Evolutionary conservation across 2,329 filamentous ascomycete species (phyloP).

Genomic region (Penicillium sp.): DNA sequence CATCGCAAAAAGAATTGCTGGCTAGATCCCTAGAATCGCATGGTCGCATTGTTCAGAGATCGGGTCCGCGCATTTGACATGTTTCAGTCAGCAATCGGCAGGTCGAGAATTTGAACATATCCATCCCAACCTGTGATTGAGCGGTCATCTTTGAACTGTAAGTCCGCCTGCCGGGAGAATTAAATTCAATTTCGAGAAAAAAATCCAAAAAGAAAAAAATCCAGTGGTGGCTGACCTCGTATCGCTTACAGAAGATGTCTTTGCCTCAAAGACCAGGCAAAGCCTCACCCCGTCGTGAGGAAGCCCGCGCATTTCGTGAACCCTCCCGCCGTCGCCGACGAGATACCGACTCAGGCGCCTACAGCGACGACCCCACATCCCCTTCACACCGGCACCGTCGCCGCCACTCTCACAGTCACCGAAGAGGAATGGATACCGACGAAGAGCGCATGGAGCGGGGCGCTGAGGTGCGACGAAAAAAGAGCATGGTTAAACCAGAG

Average conservation of each 20-base stretch:
- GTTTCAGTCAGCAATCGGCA: conserved; percentile 8
- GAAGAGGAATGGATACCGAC: conserved; percentile 46
- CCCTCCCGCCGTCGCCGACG: conserved; percentile 68
- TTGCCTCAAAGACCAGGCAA: conserved; percentile 65
- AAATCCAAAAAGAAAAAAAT: too few species aligned
- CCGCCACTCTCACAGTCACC: conserved; percentile 49
- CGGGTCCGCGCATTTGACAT: conserved; percentile 9
- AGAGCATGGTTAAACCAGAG: conserved; percentile 87
- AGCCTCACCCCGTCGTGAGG: conserved; percentile 61
- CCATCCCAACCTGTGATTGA: conserved; percentile 8
- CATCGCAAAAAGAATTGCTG: not conserved
- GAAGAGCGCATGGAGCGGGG: conserved; percentile 56
- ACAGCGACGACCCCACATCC: conserved; percentile 40
- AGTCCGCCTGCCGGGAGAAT: not conserved
- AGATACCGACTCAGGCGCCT: conserved; percentile 69
- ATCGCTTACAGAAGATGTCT: conserved; percentile 44
- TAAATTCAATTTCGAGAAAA: not conserved
- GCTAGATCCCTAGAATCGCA: not conserved
- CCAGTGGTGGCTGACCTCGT: not conserved
- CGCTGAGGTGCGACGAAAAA: conserved; percentile 67
- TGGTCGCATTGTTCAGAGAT: conserved; percentile 1
- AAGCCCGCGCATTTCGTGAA: conserved; percentile 64
- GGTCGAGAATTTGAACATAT: conserved; percentile 3
- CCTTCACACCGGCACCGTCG: conserved; percentile 43
- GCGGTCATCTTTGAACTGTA: conserved; percentile 7